Percentiles rank a stretch among this genome's conserved stretches.
These are phyloP conservation scores for Paxillus involutus DNA, from an alignment of 768 basidiomycete genomes.

Conservation along the genomic window DNA sequence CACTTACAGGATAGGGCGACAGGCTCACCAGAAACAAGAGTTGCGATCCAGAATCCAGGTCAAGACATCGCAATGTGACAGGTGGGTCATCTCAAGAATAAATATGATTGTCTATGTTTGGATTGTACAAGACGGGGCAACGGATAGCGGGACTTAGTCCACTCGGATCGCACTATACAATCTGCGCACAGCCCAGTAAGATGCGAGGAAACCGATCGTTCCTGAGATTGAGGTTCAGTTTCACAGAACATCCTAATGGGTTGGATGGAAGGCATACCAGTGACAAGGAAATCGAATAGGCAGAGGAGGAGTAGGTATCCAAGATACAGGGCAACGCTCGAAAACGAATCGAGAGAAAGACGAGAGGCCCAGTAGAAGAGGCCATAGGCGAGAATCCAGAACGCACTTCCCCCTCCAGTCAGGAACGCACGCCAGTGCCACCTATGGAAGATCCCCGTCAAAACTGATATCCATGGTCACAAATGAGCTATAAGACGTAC, in stretches of 20 bases:
- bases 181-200: constrained; percentile 86
- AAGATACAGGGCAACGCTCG: constrained; percentile 82
- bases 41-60: no score
- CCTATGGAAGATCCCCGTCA: constrained; percentile 35
- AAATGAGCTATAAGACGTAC: constrained; percentile 37
- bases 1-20: no score
- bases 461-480: not conserved
- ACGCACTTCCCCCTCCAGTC: constrained; percentile 87
- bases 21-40: no score
- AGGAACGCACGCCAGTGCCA: constrained; percentile 98
- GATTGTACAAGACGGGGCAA: constrained; percentile 9
- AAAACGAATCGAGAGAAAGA: constrained; percentile 79
- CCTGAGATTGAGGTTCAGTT: constrained; percentile 42
- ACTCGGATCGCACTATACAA: constrained; percentile 83
- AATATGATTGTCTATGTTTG: constrained; percentile 2
- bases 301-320: constrained; percentile 87
- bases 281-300: constrained; percentile 84
- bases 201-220: constrained; percentile 88
- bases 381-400: constrained; percentile 90
- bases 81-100: not conserved
- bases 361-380: constrained; percentile 86
- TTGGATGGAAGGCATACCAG: constrained; percentile 47
- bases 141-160: constrained; percentile 41
- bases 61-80: no score
- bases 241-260: not conserved